Evolutionary conservation across 2,329 filamentous ascomycete species (phyloP), one percentile per base, ranked within the genome.

Genomic region (Clarireedia sp.): DNA sequence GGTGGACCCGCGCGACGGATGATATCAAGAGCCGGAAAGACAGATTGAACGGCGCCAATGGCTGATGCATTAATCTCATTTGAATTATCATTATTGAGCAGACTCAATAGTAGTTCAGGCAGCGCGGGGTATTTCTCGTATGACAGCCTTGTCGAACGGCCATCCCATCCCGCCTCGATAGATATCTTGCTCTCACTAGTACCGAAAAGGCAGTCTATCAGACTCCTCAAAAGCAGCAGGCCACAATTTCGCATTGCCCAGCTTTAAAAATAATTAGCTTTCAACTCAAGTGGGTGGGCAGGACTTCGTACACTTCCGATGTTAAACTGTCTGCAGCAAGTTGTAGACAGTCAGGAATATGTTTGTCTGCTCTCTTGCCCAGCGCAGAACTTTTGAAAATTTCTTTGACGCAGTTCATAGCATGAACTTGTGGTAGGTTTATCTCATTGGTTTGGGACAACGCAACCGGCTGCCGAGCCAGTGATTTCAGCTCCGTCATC

Each of bases 211-310:
- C 81, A 80, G 67, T 94, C 89, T 51, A 95, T 87, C 5, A 96
- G 76, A 59, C 90, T 89, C 54, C 92, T 83, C 61, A 97, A 84
- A 6, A 99, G 81, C 72, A 97, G 87, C 36, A 97, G 73, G 2
- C 90, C 90, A 62, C 90, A 96, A 69, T 99, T 99, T 1, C 91
- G 85, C 55, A 99, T 90, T 0, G 91, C 89, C 94, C 94, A 99
- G 21, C 84, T 88, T 58, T 10, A 23, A 45, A 8, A 14, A 14
- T 54, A 21, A 24, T 62, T 36, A 62, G 56, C 46, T 48, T 51
- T 16, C 14, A 37, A 21, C 2, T 33, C 10, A 9, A 2, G 12
- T 45, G 6, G 23, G 16, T 17, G 9, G 19, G 8, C 6, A 8
- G 44, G n/a, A 17, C 16, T 5, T 70, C 80, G 71, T 74, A 88